Percentiles rank a stretch among this genome's conserved stretches.
These are phyloP conservation scores for Irpex sp. DNA, from an alignment of 1,284 basidiomycete species.

Conservation along the genomic window DNA sequence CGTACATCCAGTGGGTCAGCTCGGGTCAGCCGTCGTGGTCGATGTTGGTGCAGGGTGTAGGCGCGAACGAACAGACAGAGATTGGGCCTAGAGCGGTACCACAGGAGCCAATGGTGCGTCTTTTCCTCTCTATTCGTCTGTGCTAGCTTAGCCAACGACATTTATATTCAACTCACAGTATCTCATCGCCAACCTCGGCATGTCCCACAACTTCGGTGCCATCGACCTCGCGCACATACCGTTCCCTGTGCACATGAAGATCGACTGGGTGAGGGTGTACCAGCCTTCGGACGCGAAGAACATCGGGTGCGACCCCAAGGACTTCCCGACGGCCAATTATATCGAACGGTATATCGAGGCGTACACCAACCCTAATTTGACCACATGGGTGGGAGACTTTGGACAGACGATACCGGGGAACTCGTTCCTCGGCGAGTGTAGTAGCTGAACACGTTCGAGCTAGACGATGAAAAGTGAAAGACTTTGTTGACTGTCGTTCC, in stretches of 20 bases:
- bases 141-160: not conserved
- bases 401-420: conserved; percentile 34
- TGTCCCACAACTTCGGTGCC: conserved; percentile 52
- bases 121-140: conserved; percentile 5
- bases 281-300: conserved; percentile 42
- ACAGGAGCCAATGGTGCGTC: conserved; percentile 57
- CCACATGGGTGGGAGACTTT: conserved; percentile 35
- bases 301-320: conserved; percentile 51
- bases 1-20: conserved; percentile 60
- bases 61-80: conserved; percentile 44
- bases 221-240: conserved; percentile 39
- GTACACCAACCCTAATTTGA: conserved; percentile 37
- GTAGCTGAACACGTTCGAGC: not conserved
- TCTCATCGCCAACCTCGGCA: conserved; percentile 53
- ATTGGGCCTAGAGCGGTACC: conserved; percentile 59
- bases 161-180: conserved; percentile 25
- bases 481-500: too few relatives aligned
- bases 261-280: conserved; percentile 63
- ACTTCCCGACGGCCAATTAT: conserved; percentile 51
- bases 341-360: conserved; percentile 38
- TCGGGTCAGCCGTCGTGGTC: conserved; percentile 55
- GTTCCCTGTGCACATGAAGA: conserved; percentile 46
- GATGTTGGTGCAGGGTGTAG: conserved; percentile 51
- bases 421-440: conserved; percentile 25
- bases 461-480: too few relatives aligned